Evolutionary conservation across 1,139 yeast species (phyloP).

Genomic region (Petasospora rhodanensis): DNA sequence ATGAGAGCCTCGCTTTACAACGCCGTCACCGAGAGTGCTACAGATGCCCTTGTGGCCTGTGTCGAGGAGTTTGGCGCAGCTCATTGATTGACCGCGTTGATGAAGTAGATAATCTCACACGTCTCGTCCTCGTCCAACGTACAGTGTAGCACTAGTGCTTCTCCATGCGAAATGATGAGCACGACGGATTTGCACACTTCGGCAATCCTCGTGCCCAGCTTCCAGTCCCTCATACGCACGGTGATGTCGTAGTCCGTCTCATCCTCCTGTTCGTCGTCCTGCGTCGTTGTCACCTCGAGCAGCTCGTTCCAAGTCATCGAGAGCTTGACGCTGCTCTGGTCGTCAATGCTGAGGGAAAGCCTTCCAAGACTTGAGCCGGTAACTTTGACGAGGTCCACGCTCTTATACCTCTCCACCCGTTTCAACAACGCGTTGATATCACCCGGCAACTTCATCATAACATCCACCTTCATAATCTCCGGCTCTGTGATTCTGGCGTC

Average conservation of each 20-base stretch:
- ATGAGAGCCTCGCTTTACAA: slow-evolving; percentile 91
- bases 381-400: slow-evolving; percentile 30
- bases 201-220: slow-evolving; percentile 48
- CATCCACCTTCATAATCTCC: slow-evolving; percentile 40
- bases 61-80: slow-evolving; percentile 56
- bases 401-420: slow-evolving; percentile 53
- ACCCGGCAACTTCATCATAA: slow-evolving; percentile 46
- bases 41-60: slow-evolving; percentile 40
- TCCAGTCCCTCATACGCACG: slow-evolving; percentile 54
- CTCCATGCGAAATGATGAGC: slow-evolving; percentile 41
- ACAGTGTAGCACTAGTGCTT: slow-evolving; percentile 54
- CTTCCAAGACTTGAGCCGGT: slow-evolving; percentile 31
- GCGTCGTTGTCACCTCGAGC: slow-evolving; percentile 25
- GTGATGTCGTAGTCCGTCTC: slow-evolving; percentile 36
- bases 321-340: slow-evolving; percentile 46
- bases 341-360: slow-evolving; percentile 47
- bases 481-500: slow-evolving; percentile 47
- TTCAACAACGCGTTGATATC: slow-evolving; percentile 45
- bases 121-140: slow-evolving; percentile 51
- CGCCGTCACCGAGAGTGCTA: slow-evolving; percentile 69
- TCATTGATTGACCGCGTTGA: slow-evolving; percentile 33
- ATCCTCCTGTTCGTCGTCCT: slow-evolving; percentile 8
- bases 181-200: slow-evolving; percentile 51
- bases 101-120: slow-evolving; percentile 51
- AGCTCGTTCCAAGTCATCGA: slow-evolving; percentile 54